Conservation (phyloP, 1,139 yeast genomes). For the Candida pseudoviswanathii region DNA sequence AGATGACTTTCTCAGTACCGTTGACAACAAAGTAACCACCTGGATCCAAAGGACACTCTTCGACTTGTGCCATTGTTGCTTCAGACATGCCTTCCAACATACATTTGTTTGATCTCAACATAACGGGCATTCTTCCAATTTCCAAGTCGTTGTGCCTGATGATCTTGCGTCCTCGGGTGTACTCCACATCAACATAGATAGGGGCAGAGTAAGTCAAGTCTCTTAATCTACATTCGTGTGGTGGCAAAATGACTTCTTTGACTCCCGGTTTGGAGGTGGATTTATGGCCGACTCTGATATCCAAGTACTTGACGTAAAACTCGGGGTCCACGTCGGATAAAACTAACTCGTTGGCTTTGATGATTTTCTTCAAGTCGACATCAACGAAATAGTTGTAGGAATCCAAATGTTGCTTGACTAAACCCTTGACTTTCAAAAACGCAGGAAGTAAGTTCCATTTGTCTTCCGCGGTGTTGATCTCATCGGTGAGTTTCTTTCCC, state of each 20-base stretch:
- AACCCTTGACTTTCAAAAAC: conserved; percentile 89
- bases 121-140: conserved; percentile 97
- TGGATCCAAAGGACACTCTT: conserved; percentile 97
- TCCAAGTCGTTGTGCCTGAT: conserved; percentile 88
- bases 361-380: conserved; percentile 87
- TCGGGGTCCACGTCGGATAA: conserved; percentile 97
- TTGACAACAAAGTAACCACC: conserved; percentile 98
- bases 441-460: conserved; percentile 98
- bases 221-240: conserved; percentile 95
- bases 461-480: conserved; percentile 86
- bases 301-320: conserved; percentile 87
- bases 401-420: conserved; percentile 95
- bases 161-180: conserved; percentile 90
- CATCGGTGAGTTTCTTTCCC: conserved; percentile 86
- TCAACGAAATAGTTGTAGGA: conserved; percentile 96
- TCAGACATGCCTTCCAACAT: conserved; percentile 78
- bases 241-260: conserved; percentile 73
- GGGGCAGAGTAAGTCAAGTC: conserved; percentile 97
- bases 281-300: conserved; percentile 83
- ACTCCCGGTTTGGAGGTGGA: conserved; percentile 53
- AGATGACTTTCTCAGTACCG: conserved; percentile 96
- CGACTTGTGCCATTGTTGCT: conserved; percentile 79
- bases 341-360: conserved; percentile 85
- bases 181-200: conserved; percentile 93
- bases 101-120: conserved; percentile 93